Conservation (phyloP, 192 early-diverging fungal genomes). For the Jimgerdemannia lactiflua region DNA sequence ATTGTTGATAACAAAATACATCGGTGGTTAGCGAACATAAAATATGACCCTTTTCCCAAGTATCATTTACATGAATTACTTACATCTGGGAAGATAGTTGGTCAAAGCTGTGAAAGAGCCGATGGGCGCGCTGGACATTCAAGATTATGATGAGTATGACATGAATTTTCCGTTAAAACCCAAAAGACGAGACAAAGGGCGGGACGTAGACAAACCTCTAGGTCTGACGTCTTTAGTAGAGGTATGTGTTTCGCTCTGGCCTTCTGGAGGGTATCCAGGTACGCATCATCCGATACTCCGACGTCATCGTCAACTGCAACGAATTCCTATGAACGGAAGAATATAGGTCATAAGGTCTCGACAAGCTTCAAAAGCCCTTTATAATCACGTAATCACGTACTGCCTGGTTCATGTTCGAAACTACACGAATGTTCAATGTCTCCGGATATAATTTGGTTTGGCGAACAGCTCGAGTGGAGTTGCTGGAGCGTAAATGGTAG, state of each 20-base stretch:
- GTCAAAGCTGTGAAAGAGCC: too few species aligned
- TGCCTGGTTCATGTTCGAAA: not conserved
- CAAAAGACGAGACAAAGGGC: too few species aligned
- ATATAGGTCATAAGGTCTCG: not conserved
- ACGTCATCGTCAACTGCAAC: not conserved
- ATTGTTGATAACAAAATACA: not conserved
- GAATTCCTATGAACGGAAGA: not conserved
- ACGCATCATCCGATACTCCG: not conserved
- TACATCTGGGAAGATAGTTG: too few species aligned
- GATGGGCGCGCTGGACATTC: too few species aligned
- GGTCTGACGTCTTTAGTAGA: not conserved
- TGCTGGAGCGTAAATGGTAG: not conserved
- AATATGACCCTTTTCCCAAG: too few species aligned
- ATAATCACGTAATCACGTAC: not conserved
- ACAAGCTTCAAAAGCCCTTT: not conserved
- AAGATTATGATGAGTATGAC: not conserved
- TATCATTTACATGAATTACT: too few species aligned
- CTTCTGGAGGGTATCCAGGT: not conserved
- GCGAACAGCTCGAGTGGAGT: not conserved
- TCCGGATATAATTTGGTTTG: too few species aligned
- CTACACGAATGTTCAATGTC: not conserved
- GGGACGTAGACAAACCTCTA: not conserved
- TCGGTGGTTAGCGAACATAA: too few species aligned
- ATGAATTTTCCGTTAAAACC: not conserved
- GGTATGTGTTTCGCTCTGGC: not conserved